A percentile compares a stretch with the other conserved stretches of the same genome.
Conservation (phyloP, 2,329 filamentous ascomycete genomes). For the Colletotrichum acutatum region DNA sequence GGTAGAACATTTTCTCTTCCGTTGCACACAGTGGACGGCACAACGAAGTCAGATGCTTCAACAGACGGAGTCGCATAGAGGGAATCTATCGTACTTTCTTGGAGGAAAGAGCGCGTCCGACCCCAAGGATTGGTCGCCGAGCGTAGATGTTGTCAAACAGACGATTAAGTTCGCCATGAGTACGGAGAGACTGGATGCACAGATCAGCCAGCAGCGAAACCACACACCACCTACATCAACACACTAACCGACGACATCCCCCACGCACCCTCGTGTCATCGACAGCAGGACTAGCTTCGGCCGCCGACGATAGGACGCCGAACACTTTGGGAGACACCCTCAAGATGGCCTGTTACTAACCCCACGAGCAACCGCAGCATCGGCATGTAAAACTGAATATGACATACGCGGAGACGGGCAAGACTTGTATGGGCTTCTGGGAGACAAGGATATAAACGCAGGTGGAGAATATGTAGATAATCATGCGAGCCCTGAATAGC, state of each 20-base stretch:
- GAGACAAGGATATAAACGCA: neutral
- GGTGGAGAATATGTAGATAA: neutral
- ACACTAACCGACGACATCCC: neutral
- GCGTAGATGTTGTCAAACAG: neutral
- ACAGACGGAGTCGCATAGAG: neutral
- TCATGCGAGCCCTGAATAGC: neutral
- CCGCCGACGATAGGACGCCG: neutral
- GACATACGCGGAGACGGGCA: neutral
- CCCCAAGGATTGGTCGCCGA: neutral
- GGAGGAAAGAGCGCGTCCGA: neutral
- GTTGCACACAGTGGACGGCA: constrained; percentile 41
- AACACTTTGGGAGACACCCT: neutral
- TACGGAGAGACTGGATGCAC: neutral
- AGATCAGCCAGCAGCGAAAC: neutral
- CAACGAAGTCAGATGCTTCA: neutral
- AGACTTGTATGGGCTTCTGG: neutral
- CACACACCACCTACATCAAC: neutral
- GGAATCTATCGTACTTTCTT: neutral
- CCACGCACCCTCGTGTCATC: neutral
- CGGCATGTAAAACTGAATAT: neutral
- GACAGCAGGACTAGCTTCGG: neutral
- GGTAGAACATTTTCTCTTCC: constrained; percentile 20
- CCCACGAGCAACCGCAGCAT: neutral
- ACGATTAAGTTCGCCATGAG: neutral
- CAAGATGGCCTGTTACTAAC: constrained; percentile 8